phyloP scores from a whole-genome alignment of 768 basidiomycete species.

The Clathrus columnatus region DNA sequence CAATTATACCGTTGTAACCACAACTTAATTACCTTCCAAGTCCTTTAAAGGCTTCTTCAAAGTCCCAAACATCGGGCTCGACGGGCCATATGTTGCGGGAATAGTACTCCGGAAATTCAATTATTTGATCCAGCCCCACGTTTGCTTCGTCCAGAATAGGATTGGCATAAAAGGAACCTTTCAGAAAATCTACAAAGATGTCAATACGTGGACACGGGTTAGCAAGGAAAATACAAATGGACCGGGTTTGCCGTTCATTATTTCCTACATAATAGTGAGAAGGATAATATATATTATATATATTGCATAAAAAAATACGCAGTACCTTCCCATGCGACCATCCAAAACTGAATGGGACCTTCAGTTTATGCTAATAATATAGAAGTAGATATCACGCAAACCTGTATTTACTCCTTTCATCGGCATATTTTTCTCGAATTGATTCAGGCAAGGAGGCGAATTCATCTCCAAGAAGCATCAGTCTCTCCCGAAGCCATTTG shows the following conservation, averaged over 20 bases:
- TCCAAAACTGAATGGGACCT: constrained; percentile 55
- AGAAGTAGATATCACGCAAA: constrained; percentile 23
- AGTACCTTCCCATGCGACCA: constrained; percentile 92
- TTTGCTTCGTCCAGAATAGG: constrained; percentile 59
- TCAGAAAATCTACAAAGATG: constrained; percentile 54
- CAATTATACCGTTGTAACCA: constrained; percentile 5
- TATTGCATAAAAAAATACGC: background rate
- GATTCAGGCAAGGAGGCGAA: constrained; percentile 67
- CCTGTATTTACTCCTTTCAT: constrained; percentile 70
- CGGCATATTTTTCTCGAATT: constrained; percentile 64
- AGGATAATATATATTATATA: background rate
- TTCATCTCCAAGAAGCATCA: constrained; percentile 66
- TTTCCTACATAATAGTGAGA: constrained; percentile 46
- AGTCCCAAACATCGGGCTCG: constrained; percentile 58
- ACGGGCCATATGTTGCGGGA: constrained; percentile 80
- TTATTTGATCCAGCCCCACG: constrained; percentile 47
- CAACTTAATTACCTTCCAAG: constrained; percentile 48
- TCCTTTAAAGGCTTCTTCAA: constrained; percentile 83
- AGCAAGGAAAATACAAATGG: constrained; percentile 17
- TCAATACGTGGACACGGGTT: background rate
- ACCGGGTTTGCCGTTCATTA: constrained; percentile 91
- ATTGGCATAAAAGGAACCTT: constrained; percentile 93
- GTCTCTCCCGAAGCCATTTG: constrained; percentile 48
- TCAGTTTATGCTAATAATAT: background rate
- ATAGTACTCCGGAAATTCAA: constrained; percentile 75